These are phyloP conservation scores for Gliomastix tumulicola DNA, from an alignment of 2,329 filamentous ascomycete genomes.

Conservation along the genomic window DNA sequence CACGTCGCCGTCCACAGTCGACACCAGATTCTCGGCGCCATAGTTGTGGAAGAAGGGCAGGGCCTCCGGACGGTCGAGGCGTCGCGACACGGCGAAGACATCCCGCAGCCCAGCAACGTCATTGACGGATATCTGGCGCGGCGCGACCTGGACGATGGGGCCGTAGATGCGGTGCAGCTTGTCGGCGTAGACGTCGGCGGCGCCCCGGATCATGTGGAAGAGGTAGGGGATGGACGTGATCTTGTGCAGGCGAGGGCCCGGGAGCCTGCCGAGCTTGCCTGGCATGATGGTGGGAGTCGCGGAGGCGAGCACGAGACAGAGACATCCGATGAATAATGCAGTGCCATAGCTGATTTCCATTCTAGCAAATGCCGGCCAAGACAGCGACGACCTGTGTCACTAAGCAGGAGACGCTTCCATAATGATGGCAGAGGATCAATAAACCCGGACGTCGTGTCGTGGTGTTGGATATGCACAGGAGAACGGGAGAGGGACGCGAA, in stretches of 20 bases:
- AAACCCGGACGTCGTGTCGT: no score
- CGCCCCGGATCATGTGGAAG: slow-evolving; percentile 1
- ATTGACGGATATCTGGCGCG: slow-evolving; percentile 2
- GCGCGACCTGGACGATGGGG: slow-evolving; percentile 4
- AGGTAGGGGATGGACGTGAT: neutral
- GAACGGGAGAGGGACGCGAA: no score
- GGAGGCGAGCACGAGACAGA: no score
- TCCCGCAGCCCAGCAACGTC: neutral
- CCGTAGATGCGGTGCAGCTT: slow-evolving; percentile 2
- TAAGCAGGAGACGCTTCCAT: no score
- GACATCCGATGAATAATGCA: no score
- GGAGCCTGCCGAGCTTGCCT: no score
- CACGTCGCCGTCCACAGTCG: slow-evolving; percentile 4
- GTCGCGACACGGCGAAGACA: neutral
- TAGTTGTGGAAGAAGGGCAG: slow-evolving; percentile 6
- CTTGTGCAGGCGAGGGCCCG: neutral
- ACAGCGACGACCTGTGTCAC: no score
- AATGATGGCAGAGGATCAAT: no score
- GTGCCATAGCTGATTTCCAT: no score
- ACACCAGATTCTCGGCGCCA: slow-evolving; percentile 4
- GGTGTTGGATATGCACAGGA: no score
- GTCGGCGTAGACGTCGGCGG: neutral
- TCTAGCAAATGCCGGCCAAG: no score
- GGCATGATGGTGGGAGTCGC: no score
- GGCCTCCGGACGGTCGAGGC: slow-evolving; percentile 1